Conservation (phyloP, 768 basidiomycete species). For the Kwoniella heveanensis region DNA sequence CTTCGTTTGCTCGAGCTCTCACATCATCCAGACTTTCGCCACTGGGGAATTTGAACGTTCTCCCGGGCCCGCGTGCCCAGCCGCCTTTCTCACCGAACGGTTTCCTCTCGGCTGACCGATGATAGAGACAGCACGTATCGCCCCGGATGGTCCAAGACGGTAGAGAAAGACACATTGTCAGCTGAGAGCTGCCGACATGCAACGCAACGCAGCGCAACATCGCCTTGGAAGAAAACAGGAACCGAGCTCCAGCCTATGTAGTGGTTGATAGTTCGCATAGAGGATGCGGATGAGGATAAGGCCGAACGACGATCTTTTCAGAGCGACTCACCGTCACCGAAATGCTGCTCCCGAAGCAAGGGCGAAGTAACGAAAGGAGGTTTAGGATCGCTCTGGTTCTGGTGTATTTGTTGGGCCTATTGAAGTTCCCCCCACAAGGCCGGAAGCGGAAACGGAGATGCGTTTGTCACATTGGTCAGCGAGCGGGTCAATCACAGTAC, state of each 20-base stretch:
- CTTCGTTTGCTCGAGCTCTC: conserved; percentile 52
- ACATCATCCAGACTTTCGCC: conserved; percentile 59
- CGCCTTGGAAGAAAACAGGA: no score
- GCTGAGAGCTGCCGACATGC: no score
- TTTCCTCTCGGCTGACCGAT: conserved; percentile 26
- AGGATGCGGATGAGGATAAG: no score
- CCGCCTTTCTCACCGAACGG: conserved; percentile 40
- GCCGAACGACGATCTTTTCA: no score
- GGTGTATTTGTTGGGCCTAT: conserved; percentile 52
- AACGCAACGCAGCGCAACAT: conserved; percentile 45
- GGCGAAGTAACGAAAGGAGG: conserved; percentile 50
- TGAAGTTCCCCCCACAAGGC: no score
- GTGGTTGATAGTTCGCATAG: no score
- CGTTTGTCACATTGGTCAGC: no score
- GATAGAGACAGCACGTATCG: no score
- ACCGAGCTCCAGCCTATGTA: no score
- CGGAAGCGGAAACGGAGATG: background rate
- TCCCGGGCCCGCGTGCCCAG: conserved; percentile 39
- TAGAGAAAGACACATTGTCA: no score
- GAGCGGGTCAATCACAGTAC: background rate
- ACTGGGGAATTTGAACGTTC: conserved; percentile 54
- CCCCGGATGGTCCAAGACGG: no score
- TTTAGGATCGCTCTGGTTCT: conserved; percentile 44
- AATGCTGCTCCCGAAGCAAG: conserved; percentile 58
- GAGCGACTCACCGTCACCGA: conserved; percentile 55